phyloP scores from a whole-genome alignment of 345 rosid species.

The Geranium rotundifolium region DNA sequence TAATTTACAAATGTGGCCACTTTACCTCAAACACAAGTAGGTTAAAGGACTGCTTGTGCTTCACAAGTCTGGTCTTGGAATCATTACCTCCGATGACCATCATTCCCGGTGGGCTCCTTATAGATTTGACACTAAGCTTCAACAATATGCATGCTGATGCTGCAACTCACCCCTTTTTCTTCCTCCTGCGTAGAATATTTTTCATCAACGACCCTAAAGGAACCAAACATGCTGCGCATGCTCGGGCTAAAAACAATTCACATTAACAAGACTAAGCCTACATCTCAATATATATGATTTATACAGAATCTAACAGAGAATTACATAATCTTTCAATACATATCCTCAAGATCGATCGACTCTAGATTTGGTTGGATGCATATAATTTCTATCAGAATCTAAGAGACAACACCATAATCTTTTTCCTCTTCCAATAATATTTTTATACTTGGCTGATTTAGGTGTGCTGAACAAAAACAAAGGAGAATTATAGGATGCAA shows the following conservation, averaged over 20 bases:
- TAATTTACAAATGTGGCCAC: background rate
- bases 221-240: background rate
- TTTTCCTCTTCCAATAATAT: too few species aligned
- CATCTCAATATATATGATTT: too few species aligned
- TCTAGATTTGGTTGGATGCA: too few species aligned
- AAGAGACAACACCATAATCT: background rate
- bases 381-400: background rate
- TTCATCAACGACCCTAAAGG: constrained; percentile 5
- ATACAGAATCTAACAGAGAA: too few species aligned
- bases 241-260: background rate
- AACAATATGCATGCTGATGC: too few species aligned
- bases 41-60: background rate
- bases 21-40: background rate
- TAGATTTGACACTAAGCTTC: background rate
- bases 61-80: background rate
- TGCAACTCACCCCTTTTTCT: too few species aligned
- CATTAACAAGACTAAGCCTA: constrained; percentile 4
- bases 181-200: too few species aligned
- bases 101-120: background rate
- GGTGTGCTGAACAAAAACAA: background rate
- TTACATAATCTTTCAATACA: too few species aligned
- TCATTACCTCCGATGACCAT: background rate
- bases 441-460: too few species aligned
- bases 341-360: too few species aligned
- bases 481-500: background rate